These are phyloP conservation scores for Termitomyces sp. DNA, from an alignment of 768 basidiomycete genomes.

Conservation along the genomic window DNA sequence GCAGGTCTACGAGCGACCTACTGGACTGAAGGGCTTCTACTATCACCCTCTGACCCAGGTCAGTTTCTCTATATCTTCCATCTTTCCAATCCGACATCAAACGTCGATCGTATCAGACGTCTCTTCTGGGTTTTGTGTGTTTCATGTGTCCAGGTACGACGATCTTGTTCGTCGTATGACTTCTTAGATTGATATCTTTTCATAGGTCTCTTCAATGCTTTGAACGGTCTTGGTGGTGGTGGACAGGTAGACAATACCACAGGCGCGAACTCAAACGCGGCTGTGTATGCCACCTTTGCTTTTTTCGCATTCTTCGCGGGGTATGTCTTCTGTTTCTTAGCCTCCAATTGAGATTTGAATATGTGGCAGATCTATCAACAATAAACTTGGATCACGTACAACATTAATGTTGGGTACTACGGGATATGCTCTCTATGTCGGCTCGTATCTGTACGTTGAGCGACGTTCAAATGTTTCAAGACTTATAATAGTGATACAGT, in stretches of 20 bases:
- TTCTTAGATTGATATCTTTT: neutral
- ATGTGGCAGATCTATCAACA: slow-evolving; percentile 64
- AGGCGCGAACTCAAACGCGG: slow-evolving; percentile 66
- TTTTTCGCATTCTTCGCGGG: slow-evolving; percentile 38
- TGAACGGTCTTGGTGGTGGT: slow-evolving; percentile 77
- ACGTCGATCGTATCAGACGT: slow-evolving; percentile 27
- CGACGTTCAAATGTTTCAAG: neutral
- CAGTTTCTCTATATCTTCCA: neutral
- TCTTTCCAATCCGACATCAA: neutral
- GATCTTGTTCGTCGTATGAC: neutral
- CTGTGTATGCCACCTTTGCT: slow-evolving; percentile 58
- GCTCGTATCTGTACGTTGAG: slow-evolving; percentile 61
- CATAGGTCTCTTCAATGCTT: slow-evolving; percentile 75
- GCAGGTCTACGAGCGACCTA: slow-evolving; percentile 20
- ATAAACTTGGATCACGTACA: slow-evolving; percentile 68
- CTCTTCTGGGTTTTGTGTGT: slow-evolving; percentile 68
- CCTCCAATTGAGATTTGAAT: neutral
- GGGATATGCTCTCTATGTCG: slow-evolving; percentile 77
- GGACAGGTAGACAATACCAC: slow-evolving; percentile 68
- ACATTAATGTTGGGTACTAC: slow-evolving; percentile 72
- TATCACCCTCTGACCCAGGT: slow-evolving; percentile 24
- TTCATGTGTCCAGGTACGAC: slow-evolving; percentile 56
- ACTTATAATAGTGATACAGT: slow-evolving; percentile 29
- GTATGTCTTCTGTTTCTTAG: slow-evolving; percentile 11
- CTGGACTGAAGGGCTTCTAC: slow-evolving; percentile 21